Evolutionary conservation across 2,329 filamentous ascomycete genomes (phyloP), one percentile per base, ranked within the genome.

Genomic region (Colletotrichum sp.): DNA sequence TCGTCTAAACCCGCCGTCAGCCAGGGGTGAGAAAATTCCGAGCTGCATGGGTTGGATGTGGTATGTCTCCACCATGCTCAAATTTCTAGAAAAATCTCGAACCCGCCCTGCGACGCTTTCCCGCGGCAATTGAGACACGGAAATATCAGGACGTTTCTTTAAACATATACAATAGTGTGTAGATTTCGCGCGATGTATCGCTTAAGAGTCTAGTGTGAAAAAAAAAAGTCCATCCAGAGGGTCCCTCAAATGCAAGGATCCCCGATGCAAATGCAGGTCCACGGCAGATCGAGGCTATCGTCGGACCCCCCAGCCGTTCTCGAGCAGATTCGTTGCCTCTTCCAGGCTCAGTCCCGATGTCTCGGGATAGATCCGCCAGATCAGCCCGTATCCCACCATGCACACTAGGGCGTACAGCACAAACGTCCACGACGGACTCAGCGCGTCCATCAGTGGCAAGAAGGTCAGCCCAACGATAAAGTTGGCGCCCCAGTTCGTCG

Each of bases 391-490:
- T 0, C 95, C 95, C 3, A 85, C 81, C 3, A 86, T 84, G 82
- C 96, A 98, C 2, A 98, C 86, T 1, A 83, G 80, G 0, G 94
- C 94, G 84, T 98, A 99, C n/a, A 94, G 83, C 1, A 91, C 89
- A 86, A 99, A 98, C 0, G 96, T 98, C 87, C 92, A 93, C 8
- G 90, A 88, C 1, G 95, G 93, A 7, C 91, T 93, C 78, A 98
- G 82, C 12, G 87, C 84, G 76, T 96, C 92, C 94, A 98, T 96
- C 88, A 98, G 90, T 1, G 95, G 95, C 80, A 99, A 83, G 81
- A 99, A 99, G 0, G 95, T 97, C 76, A 98, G 86, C 0, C 96
- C 96, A 2, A 98, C 90, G 21, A 97, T 83, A 75, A 98, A 97
- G 83, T 99, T 99, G 28, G 94, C 93, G 6, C 90, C 91, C 96